A percentile compares a stretch with the other conserved stretches of the same genome.
phyloP scores from a whole-genome alignment of 108 stramenopile genomes.

The Cyclotella atomus region DNA sequence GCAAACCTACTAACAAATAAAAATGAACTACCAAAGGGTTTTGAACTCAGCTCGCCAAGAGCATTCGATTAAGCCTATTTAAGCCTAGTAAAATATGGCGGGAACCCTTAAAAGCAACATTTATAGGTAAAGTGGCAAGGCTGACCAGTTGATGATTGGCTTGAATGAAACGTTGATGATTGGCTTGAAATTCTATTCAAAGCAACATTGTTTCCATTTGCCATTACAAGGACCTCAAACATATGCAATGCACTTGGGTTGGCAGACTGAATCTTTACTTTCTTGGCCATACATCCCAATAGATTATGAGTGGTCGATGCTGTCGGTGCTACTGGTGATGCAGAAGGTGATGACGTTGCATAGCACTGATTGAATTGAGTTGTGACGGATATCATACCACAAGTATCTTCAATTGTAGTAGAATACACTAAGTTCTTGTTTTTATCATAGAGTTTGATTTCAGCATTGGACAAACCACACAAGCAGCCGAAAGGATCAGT shows the following conservation, averaged over 20 bases:
- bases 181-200: background rate
- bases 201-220: background rate
- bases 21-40: no score
- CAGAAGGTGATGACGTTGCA: no score
- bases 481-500: background rate
- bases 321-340: background rate
- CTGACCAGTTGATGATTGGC: no score
- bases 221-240: background rate
- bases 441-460: background rate
- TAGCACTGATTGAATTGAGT: background rate
- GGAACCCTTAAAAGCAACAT: no score
- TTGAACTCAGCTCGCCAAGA: no score
- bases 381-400: background rate
- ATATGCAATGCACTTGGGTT: background rate
- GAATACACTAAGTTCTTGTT: background rate
- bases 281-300: background rate
- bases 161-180: no score
- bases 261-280: background rate
- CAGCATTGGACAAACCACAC: slow-evolving; percentile 1
- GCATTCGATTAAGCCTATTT: no score
- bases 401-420: background rate
- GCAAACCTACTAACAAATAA: no score
- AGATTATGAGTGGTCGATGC: background rate
- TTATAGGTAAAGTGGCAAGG: no score
- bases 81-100: no score